Evolutionary conservation across 176 grass and related monocot species (phyloP), one percentile per base, ranked within the genome.

Genomic region (Thinopyrum elongatum): DNA sequence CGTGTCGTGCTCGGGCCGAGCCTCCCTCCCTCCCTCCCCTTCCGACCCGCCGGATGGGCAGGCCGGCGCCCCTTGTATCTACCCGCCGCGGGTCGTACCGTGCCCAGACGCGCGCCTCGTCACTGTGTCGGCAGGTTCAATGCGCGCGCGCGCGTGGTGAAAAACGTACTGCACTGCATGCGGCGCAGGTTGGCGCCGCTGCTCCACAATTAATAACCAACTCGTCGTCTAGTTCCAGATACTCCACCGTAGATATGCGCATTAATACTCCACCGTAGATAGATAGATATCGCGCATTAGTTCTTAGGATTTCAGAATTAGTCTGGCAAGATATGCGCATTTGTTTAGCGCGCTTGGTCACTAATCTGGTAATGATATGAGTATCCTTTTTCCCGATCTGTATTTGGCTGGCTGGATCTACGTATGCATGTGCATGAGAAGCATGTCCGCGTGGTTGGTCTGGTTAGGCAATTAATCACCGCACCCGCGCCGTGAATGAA

Each of bases 31-130:
- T 0, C n/a, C 35, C 35, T 6, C 36, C 36, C 6, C 47, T 1
- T 6, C 47, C 47, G 27, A 7, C 16, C 65, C 29, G 13, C 70
- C 36, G 70, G 13, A 83, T 60, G 53, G 67, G 57, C 17, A 84
- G 35, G 57, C 26, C 69, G 70, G 70, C 70, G 39, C 82, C 58
- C 2, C 71, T 36, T 70, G 41, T 65, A 62, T 83, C 67, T 28
- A 71, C 74, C 14, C 29, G 80, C 60, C 17, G 22, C 46, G 34
- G 39, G 55, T 61, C 68, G 55, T 23, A 29, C 60, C 47, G 26
- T 33, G 33, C 46, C 34, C 8, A 28, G 14, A 64, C 41, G 41
- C 28, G 27, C 70, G 35, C 71, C 17, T 69, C 71, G 1, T 19
- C 11, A 65, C 44, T 19, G 11, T 58, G 84, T 71, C 36, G 74